Conservation (phyloP, 2,329 filamentous ascomycete genomes). For the Colletotrichum tofieldiae region DNA sequence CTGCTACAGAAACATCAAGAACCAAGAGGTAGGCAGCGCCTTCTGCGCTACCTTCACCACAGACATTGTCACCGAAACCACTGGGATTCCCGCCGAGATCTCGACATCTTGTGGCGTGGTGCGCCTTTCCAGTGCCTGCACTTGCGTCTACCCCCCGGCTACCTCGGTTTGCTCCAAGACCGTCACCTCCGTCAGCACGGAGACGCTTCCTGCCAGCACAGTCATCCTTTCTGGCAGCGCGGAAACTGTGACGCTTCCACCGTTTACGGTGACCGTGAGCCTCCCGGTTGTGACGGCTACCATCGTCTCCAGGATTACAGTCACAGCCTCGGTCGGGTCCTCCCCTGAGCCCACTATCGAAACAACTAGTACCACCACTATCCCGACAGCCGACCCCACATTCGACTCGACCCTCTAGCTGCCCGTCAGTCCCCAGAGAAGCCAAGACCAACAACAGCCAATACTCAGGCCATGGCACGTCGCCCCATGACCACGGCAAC, state of each 20-base stretch:
- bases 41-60: conserved; percentile 5
- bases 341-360: background rate
- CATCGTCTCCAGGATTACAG: background rate
- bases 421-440: too few relatives aligned
- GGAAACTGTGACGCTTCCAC: background rate
- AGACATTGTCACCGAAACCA: background rate
- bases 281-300: background rate
- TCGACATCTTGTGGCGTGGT: background rate
- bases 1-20: conserved; percentile 1
- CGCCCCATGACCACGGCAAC: too few relatives aligned
- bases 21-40: background rate
- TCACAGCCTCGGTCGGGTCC: background rate
- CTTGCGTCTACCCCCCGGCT: background rate
- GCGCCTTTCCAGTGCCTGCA: background rate
- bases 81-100: background rate
- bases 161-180: background rate
- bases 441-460: too few relatives aligned
- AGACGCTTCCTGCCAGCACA: background rate
- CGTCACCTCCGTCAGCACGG: background rate
- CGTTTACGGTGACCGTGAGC: background rate
- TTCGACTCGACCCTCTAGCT: too few relatives aligned
- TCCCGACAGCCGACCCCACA: too few relatives aligned
- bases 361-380: background rate
- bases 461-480: too few relatives aligned
- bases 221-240: background rate